Evolutionary conservation across 2,329 filamentous ascomycete species (phyloP).

Genomic region (Venturia asperata): DNA sequence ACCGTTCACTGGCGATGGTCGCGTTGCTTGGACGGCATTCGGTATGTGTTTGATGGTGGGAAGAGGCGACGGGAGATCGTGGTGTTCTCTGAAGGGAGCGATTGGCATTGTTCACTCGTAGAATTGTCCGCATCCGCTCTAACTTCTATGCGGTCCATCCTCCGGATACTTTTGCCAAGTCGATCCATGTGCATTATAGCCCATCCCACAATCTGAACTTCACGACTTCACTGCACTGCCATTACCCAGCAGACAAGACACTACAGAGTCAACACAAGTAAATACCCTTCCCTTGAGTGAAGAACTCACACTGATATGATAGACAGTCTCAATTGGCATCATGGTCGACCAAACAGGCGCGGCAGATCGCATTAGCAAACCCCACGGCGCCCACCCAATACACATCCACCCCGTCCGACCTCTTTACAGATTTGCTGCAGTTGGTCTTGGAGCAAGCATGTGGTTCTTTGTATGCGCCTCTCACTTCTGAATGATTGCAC

Average conservation of each 20-base stretch:
- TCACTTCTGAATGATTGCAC: not conserved
- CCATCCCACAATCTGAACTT: not conserved
- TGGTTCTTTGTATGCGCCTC: slow-evolving; percentile 84
- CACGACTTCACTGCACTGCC: not conserved
- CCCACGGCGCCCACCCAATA: slow-evolving; percentile 39
- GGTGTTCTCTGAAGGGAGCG: not conserved
- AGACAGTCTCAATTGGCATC: not conserved
- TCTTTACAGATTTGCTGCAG: slow-evolving; percentile 79
- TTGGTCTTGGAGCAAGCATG: slow-evolving; percentile 87
- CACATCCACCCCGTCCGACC: slow-evolving; percentile 55
- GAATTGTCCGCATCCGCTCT: not conserved
- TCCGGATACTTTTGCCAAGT: not conserved
- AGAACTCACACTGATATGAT: not conserved
- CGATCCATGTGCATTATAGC: not conserved
- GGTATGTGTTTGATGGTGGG: not conserved
- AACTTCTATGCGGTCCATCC: not conserved
- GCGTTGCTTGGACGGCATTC: not conserved
- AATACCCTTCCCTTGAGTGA: not conserved
- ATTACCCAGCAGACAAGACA: not conserved
- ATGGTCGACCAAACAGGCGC: slow-evolving; percentile 14
- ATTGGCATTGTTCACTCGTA: not conserved
- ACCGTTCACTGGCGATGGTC: not conserved
- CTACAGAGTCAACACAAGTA: not conserved
- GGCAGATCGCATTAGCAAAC: not conserved
- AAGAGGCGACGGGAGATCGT: not conserved